Percentiles rank a stretch among this genome's conserved stretches.
Conservation (phyloP, 148 eudicot genomes). For the Pouteria glomerata region DNA sequence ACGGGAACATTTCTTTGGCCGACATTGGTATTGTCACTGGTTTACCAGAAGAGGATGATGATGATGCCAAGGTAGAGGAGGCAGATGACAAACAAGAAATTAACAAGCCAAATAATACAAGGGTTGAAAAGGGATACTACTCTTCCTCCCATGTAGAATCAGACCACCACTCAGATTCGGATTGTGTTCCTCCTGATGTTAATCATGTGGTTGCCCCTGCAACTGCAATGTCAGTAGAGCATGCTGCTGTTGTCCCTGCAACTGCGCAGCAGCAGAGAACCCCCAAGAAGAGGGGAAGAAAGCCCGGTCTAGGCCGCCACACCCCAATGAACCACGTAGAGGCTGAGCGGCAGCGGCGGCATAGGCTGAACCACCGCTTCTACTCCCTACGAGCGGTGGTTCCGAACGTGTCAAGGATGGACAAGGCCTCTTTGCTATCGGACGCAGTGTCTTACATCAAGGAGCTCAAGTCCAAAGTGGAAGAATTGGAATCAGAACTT, state of each 20-base stretch:
- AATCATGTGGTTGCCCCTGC: no score
- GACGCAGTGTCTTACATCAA: slow-evolving; percentile 80
- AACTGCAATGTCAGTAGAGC: no score
- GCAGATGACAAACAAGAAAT: background rate
- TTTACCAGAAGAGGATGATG: background rate
- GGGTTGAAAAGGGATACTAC: no score
- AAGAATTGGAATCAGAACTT: slow-evolving; percentile 35
- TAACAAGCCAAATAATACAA: no score
- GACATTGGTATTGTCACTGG: slow-evolving; percentile 13
- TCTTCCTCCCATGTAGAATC: background rate
- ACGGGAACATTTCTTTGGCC: slow-evolving; percentile 9
- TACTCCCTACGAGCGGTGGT: slow-evolving; percentile 82
- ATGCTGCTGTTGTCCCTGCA: background rate
- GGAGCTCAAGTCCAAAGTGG: slow-evolving; percentile 41
- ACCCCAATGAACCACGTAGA: slow-evolving; percentile 57
- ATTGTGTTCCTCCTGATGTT: slow-evolving; percentile 1
- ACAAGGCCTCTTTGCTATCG: slow-evolving; percentile 76
- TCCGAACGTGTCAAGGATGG: slow-evolving; percentile 84
- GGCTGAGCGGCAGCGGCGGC: slow-evolving; percentile 87
- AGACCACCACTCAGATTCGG: slow-evolving; percentile 33
- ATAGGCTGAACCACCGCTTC: slow-evolving; percentile 83
- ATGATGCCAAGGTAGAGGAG: background rate
- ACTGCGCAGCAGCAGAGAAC: background rate
- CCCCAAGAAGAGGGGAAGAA: slow-evolving; percentile 44
- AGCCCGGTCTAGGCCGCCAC: slow-evolving; percentile 26